Base-by-base conservation (phyloP, 2,329 filamentous ascomycete species). In the Raffaelea albimanens region DNA sequence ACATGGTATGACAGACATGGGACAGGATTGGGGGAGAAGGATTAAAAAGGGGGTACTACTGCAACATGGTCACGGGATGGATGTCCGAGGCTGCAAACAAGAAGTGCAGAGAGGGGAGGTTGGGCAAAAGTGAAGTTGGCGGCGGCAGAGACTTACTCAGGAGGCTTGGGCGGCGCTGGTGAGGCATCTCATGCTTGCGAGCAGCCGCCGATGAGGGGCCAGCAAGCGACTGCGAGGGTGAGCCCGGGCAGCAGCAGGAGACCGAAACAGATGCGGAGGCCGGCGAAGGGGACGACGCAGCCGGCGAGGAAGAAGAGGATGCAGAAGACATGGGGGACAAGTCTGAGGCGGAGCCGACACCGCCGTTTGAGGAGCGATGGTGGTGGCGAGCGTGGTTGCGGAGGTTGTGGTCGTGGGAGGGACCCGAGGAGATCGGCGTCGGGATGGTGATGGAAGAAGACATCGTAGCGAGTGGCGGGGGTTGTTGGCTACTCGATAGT, bases 401-500 rank as follows among this genome's bases (percentile, higher is more conserved):
- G 34, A 38, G 33, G 18, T 33, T 38, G 22, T 43, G 43, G 33
- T 25, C 34, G 34, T 22, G 31, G 33, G 18, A 14, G 23, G 13
- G 39, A 16, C 14, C 33, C 11, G 55, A 43, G 2, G 52, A 48
- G 19, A 53, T 47, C 22, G 54, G 50, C 52, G 72, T 66, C 53
- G 82, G 83, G 56, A 88, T 87, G 54, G 75, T 71, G 66, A 87
- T 87, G 51, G 80, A 84, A 50, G 81, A 81, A 51, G 80, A 82
- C 79, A 83, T 80, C 55, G 53, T 64, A 10, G 25, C 25, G 25
- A 7, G 25, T 29, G 25, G 25, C 25, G 13, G 13, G 25, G 7
- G 25, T 7, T 29, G 25, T 13, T 7, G 25, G 25, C 25, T 13
- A 29, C n/a, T n/a, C n/a, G n/a, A n/a, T n/a, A n/a, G n/a, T n/a